Conservation (phyloP, 108 stramenopile species). For the Nannochloropsis salina region DNA sequence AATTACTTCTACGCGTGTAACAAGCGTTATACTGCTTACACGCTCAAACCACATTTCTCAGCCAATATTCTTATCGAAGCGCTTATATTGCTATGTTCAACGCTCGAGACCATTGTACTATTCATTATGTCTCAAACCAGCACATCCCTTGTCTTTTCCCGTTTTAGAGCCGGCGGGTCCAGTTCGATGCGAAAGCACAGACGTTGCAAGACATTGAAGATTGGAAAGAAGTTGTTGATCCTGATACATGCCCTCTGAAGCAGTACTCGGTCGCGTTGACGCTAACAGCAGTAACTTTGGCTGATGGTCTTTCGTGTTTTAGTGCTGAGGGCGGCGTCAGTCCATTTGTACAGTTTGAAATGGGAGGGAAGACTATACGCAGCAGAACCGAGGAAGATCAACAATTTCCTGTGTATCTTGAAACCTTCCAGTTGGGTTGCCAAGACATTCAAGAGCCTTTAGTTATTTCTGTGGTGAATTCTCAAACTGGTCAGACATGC, state of each 20-base stretch:
- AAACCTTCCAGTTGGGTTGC: not conserved
- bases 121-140: not conserved
- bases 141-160: not conserved
- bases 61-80: no score
- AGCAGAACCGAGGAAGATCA: not conserved
- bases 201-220: not conserved
- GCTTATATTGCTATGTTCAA: no score
- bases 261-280: not conserved
- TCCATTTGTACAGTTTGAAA: conserved; percentile 13
- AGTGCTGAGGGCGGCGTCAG: not conserved
- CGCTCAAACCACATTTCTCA: no score
- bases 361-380: conserved; percentile 2
- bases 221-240: not conserved
- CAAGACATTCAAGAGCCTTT: not conserved
- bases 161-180: not conserved
- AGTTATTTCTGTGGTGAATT: not conserved
- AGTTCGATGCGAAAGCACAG: not conserved
- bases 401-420: conserved; percentile 1
- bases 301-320: not conserved
- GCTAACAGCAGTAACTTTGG: conserved; percentile 16
- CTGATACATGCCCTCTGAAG: not conserved
- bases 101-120: no score
- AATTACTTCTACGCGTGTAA: not conserved
- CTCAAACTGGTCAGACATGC: not conserved
- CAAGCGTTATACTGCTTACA: not conserved